Percentiles rank a stretch among this genome's conserved stretches.
Conservation (phyloP, 495 filamentous ascomycete species). For the Acidomyces sp. region DNA sequence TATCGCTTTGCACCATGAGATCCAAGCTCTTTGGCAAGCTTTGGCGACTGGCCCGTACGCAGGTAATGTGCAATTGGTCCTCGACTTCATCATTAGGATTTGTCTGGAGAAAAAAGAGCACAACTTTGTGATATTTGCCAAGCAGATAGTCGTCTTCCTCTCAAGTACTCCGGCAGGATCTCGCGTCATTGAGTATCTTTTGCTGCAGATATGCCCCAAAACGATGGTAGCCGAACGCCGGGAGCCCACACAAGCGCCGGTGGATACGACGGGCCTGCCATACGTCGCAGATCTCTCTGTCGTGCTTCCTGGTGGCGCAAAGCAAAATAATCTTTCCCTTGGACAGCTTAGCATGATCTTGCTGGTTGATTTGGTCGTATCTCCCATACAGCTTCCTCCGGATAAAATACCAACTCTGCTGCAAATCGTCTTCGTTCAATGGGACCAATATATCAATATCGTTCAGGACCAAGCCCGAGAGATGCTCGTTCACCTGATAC, state of each 20-base stretch:
- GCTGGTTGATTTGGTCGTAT: slow-evolving; percentile 90
- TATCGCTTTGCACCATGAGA: slow-evolving; percentile 81
- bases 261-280: slow-evolving; percentile 60
- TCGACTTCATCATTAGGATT: slow-evolving; percentile 89
- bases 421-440: slow-evolving; percentile 83
- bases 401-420: slow-evolving; percentile 74
- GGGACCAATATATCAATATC: slow-evolving; percentile 91
- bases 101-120: slow-evolving; percentile 90
- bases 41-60: slow-evolving; percentile 83
- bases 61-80: slow-evolving; percentile 87
- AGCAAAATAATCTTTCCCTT: slow-evolving; percentile 70
- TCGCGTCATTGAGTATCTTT: slow-evolving; percentile 85
- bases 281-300: slow-evolving; percentile 78
- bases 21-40: slow-evolving; percentile 94
- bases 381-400: slow-evolving; percentile 61
- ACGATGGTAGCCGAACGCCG: slow-evolving; percentile 72
- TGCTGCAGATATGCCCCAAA: slow-evolving; percentile 77
- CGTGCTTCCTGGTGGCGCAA: slow-evolving; percentile 73
- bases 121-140: slow-evolving; percentile 93
- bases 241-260: slow-evolving; percentile 55
- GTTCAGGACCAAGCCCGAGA: slow-evolving; percentile 94
- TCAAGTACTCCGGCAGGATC: slow-evolving; percentile 81
- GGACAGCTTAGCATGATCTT: slow-evolving; percentile 89
- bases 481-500: slow-evolving; percentile 95
- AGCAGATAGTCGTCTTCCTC: slow-evolving; percentile 92